Evolutionary conservation across 805 yeast genomes (phyloP).

Genomic region (Schwanniomyces vanrijiae): DNA sequence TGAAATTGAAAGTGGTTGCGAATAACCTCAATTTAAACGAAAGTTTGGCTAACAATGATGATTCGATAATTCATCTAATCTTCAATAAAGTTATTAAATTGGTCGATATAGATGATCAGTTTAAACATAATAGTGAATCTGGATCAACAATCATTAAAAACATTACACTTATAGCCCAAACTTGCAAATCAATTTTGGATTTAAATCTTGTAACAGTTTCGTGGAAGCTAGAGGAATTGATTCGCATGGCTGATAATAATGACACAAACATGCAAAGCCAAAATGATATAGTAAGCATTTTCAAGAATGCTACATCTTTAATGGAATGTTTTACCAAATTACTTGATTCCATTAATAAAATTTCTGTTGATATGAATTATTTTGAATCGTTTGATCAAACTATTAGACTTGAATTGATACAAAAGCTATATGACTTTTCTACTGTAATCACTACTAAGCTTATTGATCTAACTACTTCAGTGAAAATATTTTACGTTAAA

Average conservation of each 20-base stretch:
- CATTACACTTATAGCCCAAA: constrained; percentile 6
- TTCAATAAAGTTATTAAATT: constrained; percentile 18
- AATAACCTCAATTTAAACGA: constrained; percentile 22
- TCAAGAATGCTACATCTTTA: constrained; percentile 19
- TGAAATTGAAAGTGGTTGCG: constrained; percentile 26
- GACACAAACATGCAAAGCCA: constrained; percentile 18
- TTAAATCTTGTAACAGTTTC: constrained; percentile 25
- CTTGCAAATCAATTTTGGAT: constrained; percentile 21
- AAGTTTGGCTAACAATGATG: constrained; percentile 11
- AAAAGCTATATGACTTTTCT: constrained; percentile 22
- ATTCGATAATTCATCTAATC: constrained; percentile 8
- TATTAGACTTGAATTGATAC: constrained; percentile 9
- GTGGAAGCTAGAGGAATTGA: constrained; percentile 36
- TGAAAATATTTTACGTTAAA: constrained; percentile 34
- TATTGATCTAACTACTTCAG: constrained; percentile 32
- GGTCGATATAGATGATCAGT: constrained; percentile 17
- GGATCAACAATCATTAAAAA: constrained; percentile 8
- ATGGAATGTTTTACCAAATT: constrained; percentile 11
- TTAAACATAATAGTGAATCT: constrained; percentile 17
- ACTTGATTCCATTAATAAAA: constrained; percentile 8
- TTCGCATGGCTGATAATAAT: constrained; percentile 17
- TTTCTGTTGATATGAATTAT: background rate
- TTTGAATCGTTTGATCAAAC: constrained; percentile 1
- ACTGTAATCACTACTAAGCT: constrained; percentile 22
- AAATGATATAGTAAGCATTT: constrained; percentile 21